Conservation (phyloP, 1,284 basidiomycete genomes). For the Apiotrichum siamense region DNA sequence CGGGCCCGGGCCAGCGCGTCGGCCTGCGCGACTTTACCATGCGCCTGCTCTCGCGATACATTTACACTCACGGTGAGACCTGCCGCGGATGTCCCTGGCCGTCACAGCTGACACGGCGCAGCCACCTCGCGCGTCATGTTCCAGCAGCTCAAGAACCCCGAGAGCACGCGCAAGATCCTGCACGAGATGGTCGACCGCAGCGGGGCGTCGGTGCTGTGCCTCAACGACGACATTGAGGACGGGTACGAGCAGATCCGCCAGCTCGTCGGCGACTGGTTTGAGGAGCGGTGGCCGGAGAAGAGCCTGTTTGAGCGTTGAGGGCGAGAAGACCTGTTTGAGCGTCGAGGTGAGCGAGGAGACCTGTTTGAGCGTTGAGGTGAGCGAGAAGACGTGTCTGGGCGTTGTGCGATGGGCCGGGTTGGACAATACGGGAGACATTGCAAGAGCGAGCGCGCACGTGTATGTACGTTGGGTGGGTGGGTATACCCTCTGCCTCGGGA, state of each 20-base stretch:
- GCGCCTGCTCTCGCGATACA: conserved; percentile 50
- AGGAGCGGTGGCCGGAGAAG: conserved; percentile 34
- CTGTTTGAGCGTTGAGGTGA: too few species aligned
- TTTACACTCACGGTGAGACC: conserved; percentile 41
- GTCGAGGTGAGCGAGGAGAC: too few species aligned
- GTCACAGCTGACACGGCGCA: not conserved
- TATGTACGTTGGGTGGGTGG: too few species aligned
- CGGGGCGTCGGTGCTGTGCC: conserved; percentile 28
- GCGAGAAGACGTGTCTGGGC: too few species aligned
- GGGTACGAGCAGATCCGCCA: conserved; percentile 28
- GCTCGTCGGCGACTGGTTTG: conserved; percentile 36
- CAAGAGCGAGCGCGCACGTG: too few species aligned
- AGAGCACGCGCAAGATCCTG: conserved; percentile 26
- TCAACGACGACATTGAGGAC: conserved; percentile 43
- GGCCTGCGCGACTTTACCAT: conserved; percentile 48
- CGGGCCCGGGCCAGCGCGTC: conserved; percentile 30
- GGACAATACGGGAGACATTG: too few species aligned
- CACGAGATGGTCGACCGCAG: conserved; percentile 19
- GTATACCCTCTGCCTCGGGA: too few species aligned
- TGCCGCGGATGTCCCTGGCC: not conserved
- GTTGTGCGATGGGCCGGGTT: too few species aligned
- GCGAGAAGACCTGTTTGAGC: too few species aligned
- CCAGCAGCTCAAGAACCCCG: conserved; percentile 35
- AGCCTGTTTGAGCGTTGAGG: conserved; percentile 43
- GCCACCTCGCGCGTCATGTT: conserved; percentile 33